Percentiles rank a stretch among this genome's conserved stretches.
phyloP scores from a whole-genome alignment of 352 stramenopile genomes.

The Phytopythium sindhum region DNA sequence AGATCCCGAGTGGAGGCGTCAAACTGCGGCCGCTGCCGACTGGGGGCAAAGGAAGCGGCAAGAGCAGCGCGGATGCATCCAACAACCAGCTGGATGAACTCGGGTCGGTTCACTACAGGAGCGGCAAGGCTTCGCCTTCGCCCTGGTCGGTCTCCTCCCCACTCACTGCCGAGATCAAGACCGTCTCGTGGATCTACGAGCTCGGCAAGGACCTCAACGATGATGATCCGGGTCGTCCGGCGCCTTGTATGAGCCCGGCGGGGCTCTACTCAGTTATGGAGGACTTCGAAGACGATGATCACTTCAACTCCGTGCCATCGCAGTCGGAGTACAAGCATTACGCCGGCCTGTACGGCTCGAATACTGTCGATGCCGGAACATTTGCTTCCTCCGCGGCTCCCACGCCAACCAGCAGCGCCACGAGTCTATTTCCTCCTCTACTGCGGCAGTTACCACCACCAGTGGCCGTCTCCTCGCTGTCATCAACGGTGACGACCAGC shows the following conservation, averaged over 20 bases:
- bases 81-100: conserved; percentile 33
- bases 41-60: not conserved
- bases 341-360: not conserved
- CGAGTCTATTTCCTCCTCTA: conserved; percentile 15
- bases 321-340: not conserved
- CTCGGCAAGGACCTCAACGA: conserved; percentile 35
- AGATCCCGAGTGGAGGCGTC: conserved; percentile 7
- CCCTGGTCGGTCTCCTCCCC: conserved; percentile 11
- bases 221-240: not conserved
- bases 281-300: conserved; percentile 13
- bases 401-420: not conserved
- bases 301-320: not conserved
- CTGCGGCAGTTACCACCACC: conserved; percentile 22
- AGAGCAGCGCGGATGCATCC: conserved; percentile 7
- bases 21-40: conserved; percentile 24
- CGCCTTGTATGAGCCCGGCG: conserved; percentile 6
- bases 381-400: not conserved
- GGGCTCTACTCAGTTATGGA: conserved; percentile 21
- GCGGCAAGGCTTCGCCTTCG: not conserved
- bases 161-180: conserved; percentile 63
- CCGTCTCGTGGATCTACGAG: conserved; percentile 48
- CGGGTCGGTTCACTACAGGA: not conserved
- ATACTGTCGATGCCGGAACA: too few relatives aligned
- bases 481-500: not conserved
- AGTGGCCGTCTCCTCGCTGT: conserved; percentile 1